Conservation (phyloP, 495 filamentous ascomycete species). For the Bacidia gigantensis region DNA sequence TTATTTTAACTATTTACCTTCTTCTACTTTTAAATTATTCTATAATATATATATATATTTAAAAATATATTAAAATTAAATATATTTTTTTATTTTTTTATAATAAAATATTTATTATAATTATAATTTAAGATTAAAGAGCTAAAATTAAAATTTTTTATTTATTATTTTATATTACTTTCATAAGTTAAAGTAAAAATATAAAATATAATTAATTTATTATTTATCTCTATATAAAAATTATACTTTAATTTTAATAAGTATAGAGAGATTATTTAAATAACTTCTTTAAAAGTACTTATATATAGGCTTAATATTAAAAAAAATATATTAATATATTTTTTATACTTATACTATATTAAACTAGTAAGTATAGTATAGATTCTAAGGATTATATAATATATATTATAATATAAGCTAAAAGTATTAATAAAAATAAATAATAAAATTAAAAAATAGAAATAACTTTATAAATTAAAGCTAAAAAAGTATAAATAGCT, state of each 20-base stretch:
- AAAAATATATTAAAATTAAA: neutral
- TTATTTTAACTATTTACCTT: neutral
- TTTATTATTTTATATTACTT: conserved; percentile 4
- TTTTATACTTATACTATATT: neutral
- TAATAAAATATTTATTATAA: conserved; percentile 5
- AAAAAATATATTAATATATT: neutral
- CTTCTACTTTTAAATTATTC: neutral
- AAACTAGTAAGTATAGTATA: conserved; percentile 2
- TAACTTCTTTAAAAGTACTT: neutral
- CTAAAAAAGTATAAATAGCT: neutral
- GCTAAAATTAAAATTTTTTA: neutral
- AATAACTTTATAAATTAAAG: neutral
- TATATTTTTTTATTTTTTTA: neutral
- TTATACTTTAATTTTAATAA: conserved; percentile 1
- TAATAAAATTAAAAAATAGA: neutral
- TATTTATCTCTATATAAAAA: neutral
- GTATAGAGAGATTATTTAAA: neutral
- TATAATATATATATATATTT: conserved; percentile 3
- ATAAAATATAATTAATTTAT: neutral
- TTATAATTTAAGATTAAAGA: neutral
- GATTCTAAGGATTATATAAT: conserved; percentile 1
- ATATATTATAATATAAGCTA: conserved; percentile 7
- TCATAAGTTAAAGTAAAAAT: conserved; percentile 1
- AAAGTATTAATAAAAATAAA: conserved; percentile 2
- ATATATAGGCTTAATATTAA: conserved; percentile 1